Base-by-base conservation (phyloP, 345 rosid species). In the Pugionium cornutum region DNA sequence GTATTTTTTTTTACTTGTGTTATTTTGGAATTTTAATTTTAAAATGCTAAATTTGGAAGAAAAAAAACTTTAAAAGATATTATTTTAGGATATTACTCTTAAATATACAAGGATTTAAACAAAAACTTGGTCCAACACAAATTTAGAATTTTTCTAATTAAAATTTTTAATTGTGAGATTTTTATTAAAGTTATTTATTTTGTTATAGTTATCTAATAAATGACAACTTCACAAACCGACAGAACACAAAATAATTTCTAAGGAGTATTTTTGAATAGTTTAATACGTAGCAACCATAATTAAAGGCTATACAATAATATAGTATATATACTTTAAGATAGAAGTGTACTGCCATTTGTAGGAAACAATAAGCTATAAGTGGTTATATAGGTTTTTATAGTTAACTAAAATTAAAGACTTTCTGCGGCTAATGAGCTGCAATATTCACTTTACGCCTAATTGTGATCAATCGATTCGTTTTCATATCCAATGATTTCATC, bases 361-460 rank as follows among this genome's bases (percentile, higher is more conserved):
- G 18, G 18, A 18, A 18, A 18, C 18, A 18, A 18, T 18, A 18
- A 18, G 18, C 18, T 18, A 49, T 40, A 57, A 41, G 18, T 48
- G 37, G 7, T 10, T 42, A 34, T 68, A 60, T 28, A 42, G 37
- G 39, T 34, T 71, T n/a, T 49, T 4, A 57, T 43, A 11, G 34
- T 27, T 31, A 29, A 26, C 6, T 33, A 28, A 39, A 64, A 58
- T 18, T 56, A 39, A 9, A 28, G 53, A 56, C 56, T 74, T 78
- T 80, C 43, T 70, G 79, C 65, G 74, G 73, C 80, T 56, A 58
- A 50, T 46, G 68, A 78, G 74, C 77, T 73, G 77, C 73, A 53
- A 32, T 45, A 6, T 71, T 62, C 61, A 47, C 72, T 73, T 73
- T 73, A 66, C 63, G 73, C 64, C 71, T 73, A 73, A 72, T 49